Conservation (phyloP, 2,329 filamentous ascomycete species). For the Diaporthe humulicola region DNA sequence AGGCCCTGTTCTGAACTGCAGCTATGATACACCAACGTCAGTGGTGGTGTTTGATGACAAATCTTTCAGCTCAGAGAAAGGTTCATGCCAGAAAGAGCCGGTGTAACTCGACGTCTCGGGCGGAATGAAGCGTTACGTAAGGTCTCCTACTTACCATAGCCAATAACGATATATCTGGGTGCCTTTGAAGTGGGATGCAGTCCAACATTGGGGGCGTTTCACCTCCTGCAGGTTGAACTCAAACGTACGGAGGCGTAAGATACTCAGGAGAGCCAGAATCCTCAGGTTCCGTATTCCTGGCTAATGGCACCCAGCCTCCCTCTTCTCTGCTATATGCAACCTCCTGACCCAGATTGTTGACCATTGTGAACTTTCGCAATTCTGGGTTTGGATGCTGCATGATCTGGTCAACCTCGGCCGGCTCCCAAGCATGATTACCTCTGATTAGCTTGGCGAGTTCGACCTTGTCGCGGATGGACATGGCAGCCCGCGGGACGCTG, state of each 20-base stretch:
- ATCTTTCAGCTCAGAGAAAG: background rate
- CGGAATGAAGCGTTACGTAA: background rate
- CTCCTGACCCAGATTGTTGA: conserved; percentile 40
- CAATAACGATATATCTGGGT: background rate
- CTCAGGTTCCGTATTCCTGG: background rate
- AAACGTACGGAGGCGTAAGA: conserved; percentile 8
- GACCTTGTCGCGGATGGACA: conserved; percentile 49
- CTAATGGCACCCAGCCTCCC: conserved; percentile 19
- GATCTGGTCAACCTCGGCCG: conserved; percentile 45
- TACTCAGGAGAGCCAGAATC: background rate
- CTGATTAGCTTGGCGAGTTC: conserved; percentile 59
- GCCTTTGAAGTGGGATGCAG: background rate
- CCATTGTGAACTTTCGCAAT: conserved; percentile 30
- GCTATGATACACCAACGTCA: background rate
- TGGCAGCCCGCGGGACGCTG: conserved; percentile 55
- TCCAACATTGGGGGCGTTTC: background rate
- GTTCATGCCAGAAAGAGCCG: background rate
- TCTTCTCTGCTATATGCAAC: conserved; percentile 30
- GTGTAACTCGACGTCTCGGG: background rate
- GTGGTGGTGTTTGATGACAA: background rate
- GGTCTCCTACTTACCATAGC: background rate
- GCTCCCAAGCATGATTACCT: conserved; percentile 58
- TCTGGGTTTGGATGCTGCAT: conserved; percentile 23
- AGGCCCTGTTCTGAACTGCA: background rate
- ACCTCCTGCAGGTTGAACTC: background rate